phyloP scores from a whole-genome alignment of 2,329 filamentous ascomycete species.

The Cercospora berteroae region DNA sequence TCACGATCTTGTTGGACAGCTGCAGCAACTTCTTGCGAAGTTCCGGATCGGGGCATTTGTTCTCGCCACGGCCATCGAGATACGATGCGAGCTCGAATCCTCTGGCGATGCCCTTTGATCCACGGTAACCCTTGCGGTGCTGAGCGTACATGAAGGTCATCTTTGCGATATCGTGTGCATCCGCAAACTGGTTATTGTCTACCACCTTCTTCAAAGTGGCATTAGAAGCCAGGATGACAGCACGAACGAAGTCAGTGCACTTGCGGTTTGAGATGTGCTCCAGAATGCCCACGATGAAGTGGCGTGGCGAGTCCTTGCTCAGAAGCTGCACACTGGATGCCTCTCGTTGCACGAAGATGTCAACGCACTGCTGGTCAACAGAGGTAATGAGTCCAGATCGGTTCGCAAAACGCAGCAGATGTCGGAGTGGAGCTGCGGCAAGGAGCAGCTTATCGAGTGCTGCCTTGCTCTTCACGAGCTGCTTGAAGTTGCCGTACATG shows the following conservation, averaged over 20 bases:
- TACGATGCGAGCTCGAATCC: slow-evolving; percentile 50
- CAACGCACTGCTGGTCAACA: slow-evolving; percentile 29
- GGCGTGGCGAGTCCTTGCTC: slow-evolving; percentile 33
- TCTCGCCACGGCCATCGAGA: slow-evolving; percentile 45
- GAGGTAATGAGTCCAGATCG: slow-evolving; percentile 41
- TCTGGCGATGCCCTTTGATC: slow-evolving; percentile 41
- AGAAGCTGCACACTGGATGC: slow-evolving; percentile 34
- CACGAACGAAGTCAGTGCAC: slow-evolving; percentile 42
- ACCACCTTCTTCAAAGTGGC: slow-evolving; percentile 39
- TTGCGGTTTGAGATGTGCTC: slow-evolving; percentile 40
- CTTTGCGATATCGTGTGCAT: slow-evolving; percentile 46
- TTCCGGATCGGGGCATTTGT: slow-evolving; percentile 37
- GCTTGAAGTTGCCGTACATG: slow-evolving; percentile 45
- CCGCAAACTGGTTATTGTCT: slow-evolving; percentile 40
- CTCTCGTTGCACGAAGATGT: slow-evolving; percentile 40
- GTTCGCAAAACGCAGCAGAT: slow-evolving; percentile 38
- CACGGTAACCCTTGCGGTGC: slow-evolving; percentile 45
- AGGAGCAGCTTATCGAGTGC: slow-evolving; percentile 38
- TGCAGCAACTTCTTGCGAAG: slow-evolving; percentile 39
- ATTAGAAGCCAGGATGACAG: slow-evolving; percentile 44
- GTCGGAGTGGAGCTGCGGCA: slow-evolving; percentile 42
- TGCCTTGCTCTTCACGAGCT: slow-evolving; percentile 27
- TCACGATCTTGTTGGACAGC: slow-evolving; percentile 43
- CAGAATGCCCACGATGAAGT: slow-evolving; percentile 46
- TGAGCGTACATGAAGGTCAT: slow-evolving; percentile 47